Percentiles rank a stretch among this genome's conserved stretches.
These are phyloP conservation scores for Fraxinus angustifolia DNA, from an alignment of 305 asterid genomes.

Conservation along the genomic window DNA sequence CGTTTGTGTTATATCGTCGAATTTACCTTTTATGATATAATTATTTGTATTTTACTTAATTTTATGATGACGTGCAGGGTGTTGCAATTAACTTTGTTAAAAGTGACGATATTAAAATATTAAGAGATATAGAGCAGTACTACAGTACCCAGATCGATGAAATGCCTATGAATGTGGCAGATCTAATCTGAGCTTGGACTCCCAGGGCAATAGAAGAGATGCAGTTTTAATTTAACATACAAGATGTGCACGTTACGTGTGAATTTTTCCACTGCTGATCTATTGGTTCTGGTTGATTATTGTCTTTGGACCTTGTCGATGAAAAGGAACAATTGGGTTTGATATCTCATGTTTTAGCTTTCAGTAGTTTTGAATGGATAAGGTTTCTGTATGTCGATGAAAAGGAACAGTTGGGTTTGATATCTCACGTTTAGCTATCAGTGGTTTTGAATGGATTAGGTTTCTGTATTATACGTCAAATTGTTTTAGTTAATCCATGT, in stretches of 20 bases:
- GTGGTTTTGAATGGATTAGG: not conserved
- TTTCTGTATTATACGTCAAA: not conserved
- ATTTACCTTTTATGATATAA: not conserved
- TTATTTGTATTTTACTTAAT: not conserved
- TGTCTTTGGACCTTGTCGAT: not conserved
- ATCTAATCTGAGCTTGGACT: conserved; percentile 46
- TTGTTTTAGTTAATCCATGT: not conserved
- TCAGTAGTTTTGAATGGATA: not conserved
- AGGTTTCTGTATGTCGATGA: not conserved
- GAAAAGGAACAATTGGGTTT: not conserved
- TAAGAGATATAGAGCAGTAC: conserved; percentile 87
- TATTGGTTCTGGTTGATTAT: not conserved
- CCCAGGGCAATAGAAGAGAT: not conserved
- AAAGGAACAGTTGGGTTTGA: not conserved
- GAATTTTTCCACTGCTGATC: not conserved
- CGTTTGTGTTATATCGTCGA: not conserved
- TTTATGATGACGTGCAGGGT: conserved; percentile 52
- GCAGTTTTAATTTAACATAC: not conserved
- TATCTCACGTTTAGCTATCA: not conserved
- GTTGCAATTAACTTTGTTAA: conserved; percentile 89
- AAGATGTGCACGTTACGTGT: not conserved
- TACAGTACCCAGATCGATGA: conserved; percentile 94
- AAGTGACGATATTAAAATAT: conserved; percentile 86
- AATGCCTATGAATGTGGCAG: conserved; percentile 98
- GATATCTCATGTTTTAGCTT: not conserved